Conservation (phyloP, 345 rosid genomes). For the Acer saccharum region DNA sequence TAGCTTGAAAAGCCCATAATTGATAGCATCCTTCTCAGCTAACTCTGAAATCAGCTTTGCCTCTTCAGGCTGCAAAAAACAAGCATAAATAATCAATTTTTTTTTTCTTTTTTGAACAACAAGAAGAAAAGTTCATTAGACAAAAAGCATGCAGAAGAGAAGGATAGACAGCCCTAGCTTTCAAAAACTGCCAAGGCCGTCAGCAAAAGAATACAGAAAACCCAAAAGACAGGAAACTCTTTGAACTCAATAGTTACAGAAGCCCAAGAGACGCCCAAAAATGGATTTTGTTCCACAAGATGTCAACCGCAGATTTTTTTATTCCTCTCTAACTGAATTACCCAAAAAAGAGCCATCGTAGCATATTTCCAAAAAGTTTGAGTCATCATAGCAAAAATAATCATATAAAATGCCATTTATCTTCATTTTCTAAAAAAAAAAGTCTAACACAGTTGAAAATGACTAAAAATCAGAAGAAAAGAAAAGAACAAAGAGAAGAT, state of each 20-base stretch:
- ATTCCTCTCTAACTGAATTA: background rate
- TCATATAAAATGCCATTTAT: background rate
- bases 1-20: conserved; percentile 65
- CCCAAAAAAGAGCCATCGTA: background rate
- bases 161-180: background rate
- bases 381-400: conserved; percentile 1
- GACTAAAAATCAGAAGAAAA: background rate
- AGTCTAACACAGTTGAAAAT: background rate
- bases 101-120: too few relatives aligned
- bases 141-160: background rate
- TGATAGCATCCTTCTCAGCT: conserved; percentile 69
- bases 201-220: background rate
- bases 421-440: conserved; percentile 6
- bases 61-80: conserved; percentile 68
- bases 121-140: background rate
- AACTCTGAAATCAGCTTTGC: conserved; percentile 67
- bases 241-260: background rate
- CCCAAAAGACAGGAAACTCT: background rate
- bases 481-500: background rate
- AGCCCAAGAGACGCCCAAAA: background rate
- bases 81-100: background rate
- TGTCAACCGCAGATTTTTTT: background rate
- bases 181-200: background rate
- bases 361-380: background rate
- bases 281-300: background rate